Percentiles rank a stretch among this genome's conserved stretches.
These are phyloP conservation scores for Fragosphaeria purpurea DNA, from an alignment of 2,329 filamentous ascomycete genomes.

Conservation along the genomic window DNA sequence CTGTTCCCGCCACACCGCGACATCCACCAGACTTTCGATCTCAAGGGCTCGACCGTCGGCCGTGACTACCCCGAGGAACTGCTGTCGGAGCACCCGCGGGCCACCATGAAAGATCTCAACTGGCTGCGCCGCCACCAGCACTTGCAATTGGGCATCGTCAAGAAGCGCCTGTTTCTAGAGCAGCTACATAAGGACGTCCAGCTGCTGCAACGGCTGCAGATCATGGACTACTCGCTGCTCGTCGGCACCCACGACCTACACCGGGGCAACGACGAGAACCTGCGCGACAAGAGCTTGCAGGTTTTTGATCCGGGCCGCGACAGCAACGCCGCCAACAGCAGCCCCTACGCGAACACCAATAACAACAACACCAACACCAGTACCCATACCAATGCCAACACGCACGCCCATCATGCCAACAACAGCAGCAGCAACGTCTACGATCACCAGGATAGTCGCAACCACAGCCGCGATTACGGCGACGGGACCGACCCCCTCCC, in stretches of 20 bases:
- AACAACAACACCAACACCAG: slow-evolving; percentile 8
- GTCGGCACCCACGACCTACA: slow-evolving; percentile 87
- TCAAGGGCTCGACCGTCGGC: slow-evolving; percentile 93
- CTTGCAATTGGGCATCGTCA: slow-evolving; percentile 78
- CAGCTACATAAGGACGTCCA: slow-evolving; percentile 83
- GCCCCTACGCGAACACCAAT: slow-evolving; percentile 11
- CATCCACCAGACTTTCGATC: slow-evolving; percentile 92
- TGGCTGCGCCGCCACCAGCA: slow-evolving; percentile 82
- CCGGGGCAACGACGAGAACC: slow-evolving; percentile 88
- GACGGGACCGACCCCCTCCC: slow-evolving; percentile 47
- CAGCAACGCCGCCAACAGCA: slow-evolving; percentile 19
- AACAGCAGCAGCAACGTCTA: too few relatives aligned
- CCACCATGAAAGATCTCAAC: slow-evolving; percentile 92
- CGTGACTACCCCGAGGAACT: slow-evolving; percentile 86
- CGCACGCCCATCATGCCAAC: too few relatives aligned
- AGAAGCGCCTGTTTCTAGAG: slow-evolving; percentile 78
- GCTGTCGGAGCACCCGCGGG: slow-evolving; percentile 76
- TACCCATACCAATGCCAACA: too few relatives aligned
- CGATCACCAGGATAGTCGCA: too few relatives aligned
- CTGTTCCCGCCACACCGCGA: slow-evolving; percentile 94
- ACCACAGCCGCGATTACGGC: slow-evolving; percentile 4
- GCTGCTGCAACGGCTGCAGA: slow-evolving; percentile 76
- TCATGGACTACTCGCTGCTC: slow-evolving; percentile 97
- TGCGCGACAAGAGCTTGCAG: slow-evolving; percentile 78
- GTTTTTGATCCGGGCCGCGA: slow-evolving; percentile 88